A percentile compares a stretch with the other conserved stretches of the same genome.
Conservation (phyloP, 2,329 filamentous ascomycete genomes). For the Colletotrichum eremochloae region DNA sequence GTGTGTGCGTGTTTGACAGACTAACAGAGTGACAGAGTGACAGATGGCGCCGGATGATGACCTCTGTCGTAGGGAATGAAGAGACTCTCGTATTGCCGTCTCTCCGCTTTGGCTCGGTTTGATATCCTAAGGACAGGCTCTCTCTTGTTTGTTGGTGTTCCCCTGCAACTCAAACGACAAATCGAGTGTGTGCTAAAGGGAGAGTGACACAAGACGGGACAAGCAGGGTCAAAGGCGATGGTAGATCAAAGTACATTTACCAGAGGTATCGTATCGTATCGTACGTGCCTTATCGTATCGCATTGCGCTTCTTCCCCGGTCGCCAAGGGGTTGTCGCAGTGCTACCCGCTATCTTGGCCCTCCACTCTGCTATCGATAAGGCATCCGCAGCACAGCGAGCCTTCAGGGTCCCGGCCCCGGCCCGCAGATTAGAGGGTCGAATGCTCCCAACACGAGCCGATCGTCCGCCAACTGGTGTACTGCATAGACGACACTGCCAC, state of each 20-base stretch:
- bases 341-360: slow-evolving; percentile 24
- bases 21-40: not conserved
- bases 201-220: not conserved
- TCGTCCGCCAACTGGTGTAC: not conserved
- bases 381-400: not conserved
- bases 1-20: not conserved
- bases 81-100: not conserved
- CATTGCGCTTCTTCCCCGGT: slow-evolving; percentile 17
- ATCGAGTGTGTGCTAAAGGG: not conserved
- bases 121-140: not conserved
- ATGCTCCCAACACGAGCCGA: slow-evolving; percentile 37
- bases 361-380: slow-evolving; percentile 23
- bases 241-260: not conserved
- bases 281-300: not conserved
- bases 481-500: slow-evolving; percentile 16
- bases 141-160: not conserved
- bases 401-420: slow-evolving; percentile 30
- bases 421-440: slow-evolving; percentile 34
- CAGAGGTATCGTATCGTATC: not conserved
- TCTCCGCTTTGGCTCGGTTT: not conserved
- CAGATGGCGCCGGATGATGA: slow-evolving; percentile 19
- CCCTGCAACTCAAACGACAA: not conserved
- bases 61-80: not conserved
- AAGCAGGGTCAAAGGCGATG: not conserved
- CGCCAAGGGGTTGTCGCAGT: slow-evolving; percentile 36